Base-by-base conservation (phyloP, 345 rosid genomes). In the Citrus glauca region DNA sequence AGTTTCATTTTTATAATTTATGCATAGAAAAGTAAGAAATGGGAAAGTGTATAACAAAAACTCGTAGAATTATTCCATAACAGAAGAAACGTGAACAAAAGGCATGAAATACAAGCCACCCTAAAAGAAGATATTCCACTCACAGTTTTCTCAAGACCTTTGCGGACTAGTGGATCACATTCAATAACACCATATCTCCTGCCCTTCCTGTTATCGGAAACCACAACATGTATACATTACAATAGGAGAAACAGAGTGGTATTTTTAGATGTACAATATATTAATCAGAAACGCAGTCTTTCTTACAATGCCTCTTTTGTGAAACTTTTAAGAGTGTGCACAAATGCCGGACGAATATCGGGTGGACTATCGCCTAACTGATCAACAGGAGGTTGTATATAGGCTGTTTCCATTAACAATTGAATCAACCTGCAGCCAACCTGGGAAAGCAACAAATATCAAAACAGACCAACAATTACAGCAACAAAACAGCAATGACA, bases 111-210 rank as follows among this genome's bases (percentile, higher is more conserved):
- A 64, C 74, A 40, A 63, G 79, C 24, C 11, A 48, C 53, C 42
- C 57, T n/a, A 64, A 13, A 63, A 55, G 59, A 35, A 13, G 28
- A 55, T 27, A 57, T 65, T 79, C 60, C 45, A 82, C 95, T 87
- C 89, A 97, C 99, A 76, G 95, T 90, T 87, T 84, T 94, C 85
- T 94, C 98, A 78, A 97, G 93, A 69, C 99, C 97, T 78, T 80
- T 93, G 74, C 76, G 84, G 79, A 97, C 90, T 55, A 91, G 86
- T 19, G 94, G 93, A 82, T 97, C 98, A 17, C 99, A 97, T 86
- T 90, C 94, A 74, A 97, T 97, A 82, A 94, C 92, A 59, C 98
- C 99, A 66, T 93, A 97, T 86, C 94, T 91, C 90, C 92, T 86
- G 81, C 92, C 69, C 84, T 89, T 93, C 89, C 99, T 94, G 84